Evolutionary conservation across 2,329 filamentous ascomycete species (phyloP), one percentile per base, ranked within the genome.

Genomic region (Nothopassalora personata): DNA sequence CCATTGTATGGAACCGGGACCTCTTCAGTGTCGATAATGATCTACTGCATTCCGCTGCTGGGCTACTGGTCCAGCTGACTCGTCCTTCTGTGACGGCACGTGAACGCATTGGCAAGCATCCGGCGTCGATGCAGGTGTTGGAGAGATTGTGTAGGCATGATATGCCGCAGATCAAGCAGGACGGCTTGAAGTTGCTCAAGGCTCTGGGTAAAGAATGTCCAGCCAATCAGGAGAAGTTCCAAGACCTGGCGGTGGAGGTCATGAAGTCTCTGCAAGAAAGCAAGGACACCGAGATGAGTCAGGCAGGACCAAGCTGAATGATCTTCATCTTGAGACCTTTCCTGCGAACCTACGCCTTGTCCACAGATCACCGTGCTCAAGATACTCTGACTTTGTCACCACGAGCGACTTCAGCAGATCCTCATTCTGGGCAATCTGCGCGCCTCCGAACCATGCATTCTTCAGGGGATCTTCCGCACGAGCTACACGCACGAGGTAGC

Each of bases 301-400:
- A 31, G 15, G 57, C 50, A 19, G 59, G 33, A 18, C 59, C 56
- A 30, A 63, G 58, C 39, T 64, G 56, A 61, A 49, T n/a, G 23
- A 6, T 11, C 28, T 30, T 68, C 65, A 70, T 47, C 68, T 60
- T 4, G 58, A 63, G 9, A 66, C 59, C 50, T 69, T 72, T 11
- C 70, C 70, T 34, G 69, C 69, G 54, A 75, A 74, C 54, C 66
- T 68, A 48, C 71, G 62, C 30, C 68, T 61, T 11, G 68, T 68
- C 73, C 73, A 75, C 11, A 62, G 62, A 49, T 70, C 67, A n/a
- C 94, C 94, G 70, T 91, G 77, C 73, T 99, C 94, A 54, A 94
- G 85, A 72, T 99, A 99, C 71, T 99, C 91, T 61, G 89, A 83
- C 71, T 89, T 90, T 0, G 90, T 94, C n/a, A 97, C 89, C 1